phyloP scores from a whole-genome alignment of 179 eudicot species.

The Corrigiola litoralis region DNA sequence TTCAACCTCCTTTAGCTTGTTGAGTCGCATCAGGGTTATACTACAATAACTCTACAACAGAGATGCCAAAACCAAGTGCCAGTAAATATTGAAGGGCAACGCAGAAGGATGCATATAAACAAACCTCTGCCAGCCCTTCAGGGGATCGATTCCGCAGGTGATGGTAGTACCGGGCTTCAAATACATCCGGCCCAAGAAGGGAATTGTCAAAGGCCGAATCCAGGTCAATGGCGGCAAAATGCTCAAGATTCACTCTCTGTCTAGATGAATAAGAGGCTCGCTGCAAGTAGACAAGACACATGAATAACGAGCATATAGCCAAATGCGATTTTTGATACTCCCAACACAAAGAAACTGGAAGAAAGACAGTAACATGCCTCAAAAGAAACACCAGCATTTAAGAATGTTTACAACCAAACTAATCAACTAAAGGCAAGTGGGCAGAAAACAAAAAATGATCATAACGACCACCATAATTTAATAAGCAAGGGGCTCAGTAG shows the following conservation, averaged over 20 bases:
- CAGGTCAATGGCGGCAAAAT: slow-evolving; percentile 38
- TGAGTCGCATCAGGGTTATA: background rate
- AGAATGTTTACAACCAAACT: background rate
- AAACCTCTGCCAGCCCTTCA: slow-evolving; percentile 80
- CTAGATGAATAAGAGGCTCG: slow-evolving; percentile 53
- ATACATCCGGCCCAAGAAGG: slow-evolving; percentile 49
- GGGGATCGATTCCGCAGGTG: slow-evolving; percentile 69
- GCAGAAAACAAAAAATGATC: too few species aligned
- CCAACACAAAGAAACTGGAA: background rate
- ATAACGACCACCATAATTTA: background rate
- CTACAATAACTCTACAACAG: background rate
- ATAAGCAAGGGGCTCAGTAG: too few species aligned
- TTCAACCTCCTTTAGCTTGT: too few species aligned
- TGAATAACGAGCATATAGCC: slow-evolving; percentile 5
- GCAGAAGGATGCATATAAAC: slow-evolving; percentile 9
- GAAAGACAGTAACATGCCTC: slow-evolving; percentile 7
- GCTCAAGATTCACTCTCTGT: slow-evolving; percentile 64
- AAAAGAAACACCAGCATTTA: background rate
- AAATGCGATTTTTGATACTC: slow-evolving; percentile 1
- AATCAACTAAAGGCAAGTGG: too few species aligned
- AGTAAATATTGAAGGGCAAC: background rate
- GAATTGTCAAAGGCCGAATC: slow-evolving; percentile 45
- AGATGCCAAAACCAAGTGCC: background rate
- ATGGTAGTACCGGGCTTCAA: slow-evolving; percentile 65
- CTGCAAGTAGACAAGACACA: slow-evolving; percentile 39